phyloP scores from a whole-genome alignment of 805 yeast genomes.

The Saccharomyces mikatae region DNA sequence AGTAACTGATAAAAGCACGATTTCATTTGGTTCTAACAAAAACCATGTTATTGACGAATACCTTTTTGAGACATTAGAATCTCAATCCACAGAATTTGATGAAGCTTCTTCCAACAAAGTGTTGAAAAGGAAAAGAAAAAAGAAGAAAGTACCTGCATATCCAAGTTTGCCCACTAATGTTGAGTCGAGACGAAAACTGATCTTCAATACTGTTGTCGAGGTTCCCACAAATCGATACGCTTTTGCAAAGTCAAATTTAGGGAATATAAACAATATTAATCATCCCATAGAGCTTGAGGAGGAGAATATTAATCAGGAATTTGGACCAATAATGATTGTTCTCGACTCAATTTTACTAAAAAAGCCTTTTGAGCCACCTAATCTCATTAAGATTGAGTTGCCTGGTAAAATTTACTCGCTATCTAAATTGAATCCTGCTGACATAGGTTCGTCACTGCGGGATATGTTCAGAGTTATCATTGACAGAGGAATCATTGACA shows the following conservation, averaged over 20 bases:
- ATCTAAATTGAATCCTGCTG: conserved; percentile 14
- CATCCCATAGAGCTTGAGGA: not conserved
- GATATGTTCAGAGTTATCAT: conserved; percentile 18
- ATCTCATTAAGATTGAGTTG: conserved; percentile 11
- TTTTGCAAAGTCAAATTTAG: conserved; percentile 1
- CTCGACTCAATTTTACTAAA: conserved; percentile 12
- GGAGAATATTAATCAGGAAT: not conserved
- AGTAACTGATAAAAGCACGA: not conserved
- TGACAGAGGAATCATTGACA: conserved; percentile 20
- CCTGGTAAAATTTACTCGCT: conserved; percentile 10
- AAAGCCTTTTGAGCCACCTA: conserved; percentile 10
- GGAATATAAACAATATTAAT: no score
- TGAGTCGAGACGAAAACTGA: conserved; percentile 10
- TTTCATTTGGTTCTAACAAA: not conserved
- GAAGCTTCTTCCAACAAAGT: not conserved
- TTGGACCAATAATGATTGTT: not conserved
- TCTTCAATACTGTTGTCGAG: conserved; percentile 24
- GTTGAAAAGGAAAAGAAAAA: not conserved
- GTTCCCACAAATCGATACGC: conserved; percentile 17
- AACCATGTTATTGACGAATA: not conserved
- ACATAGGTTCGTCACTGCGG: conserved; percentile 3
- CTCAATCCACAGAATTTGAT: not conserved
- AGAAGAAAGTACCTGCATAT: not conserved
- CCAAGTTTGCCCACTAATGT: not conserved
- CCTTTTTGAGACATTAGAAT: not conserved